Percentiles rank a stretch among this genome's conserved stretches.
Evolutionary conservation across 768 basidiomycete genomes (phyloP).

Genomic region (Boletus pseudo-olivaceus): DNA sequence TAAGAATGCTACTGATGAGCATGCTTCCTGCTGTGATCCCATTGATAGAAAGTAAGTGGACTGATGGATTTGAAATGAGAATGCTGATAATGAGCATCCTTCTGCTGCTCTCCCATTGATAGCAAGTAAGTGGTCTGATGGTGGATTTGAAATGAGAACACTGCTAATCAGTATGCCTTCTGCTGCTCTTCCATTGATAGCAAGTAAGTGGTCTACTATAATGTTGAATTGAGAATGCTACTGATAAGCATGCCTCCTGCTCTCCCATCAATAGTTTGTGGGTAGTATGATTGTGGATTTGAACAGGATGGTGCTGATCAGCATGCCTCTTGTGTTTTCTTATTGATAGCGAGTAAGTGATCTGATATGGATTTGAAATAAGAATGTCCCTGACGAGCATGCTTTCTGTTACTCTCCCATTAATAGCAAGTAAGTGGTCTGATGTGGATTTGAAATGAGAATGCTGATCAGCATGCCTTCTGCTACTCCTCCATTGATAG

Average conservation of each 20-base stretch:
- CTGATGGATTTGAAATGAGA: no score
- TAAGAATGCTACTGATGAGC: background rate
- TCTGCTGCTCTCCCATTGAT: background rate
- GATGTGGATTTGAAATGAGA: no score
- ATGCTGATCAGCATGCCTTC: no score
- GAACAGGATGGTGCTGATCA: background rate
- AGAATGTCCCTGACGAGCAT: background rate
- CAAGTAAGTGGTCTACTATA: background rate
- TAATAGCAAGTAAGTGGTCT: background rate
- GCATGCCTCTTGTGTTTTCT: background rate
- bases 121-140: background rate
- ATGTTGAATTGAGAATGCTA: background rate
- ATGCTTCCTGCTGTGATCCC: no score
- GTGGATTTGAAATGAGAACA: background rate
- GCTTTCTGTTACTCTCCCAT: background rate
- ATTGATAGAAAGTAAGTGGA: no score
- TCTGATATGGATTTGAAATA: background rate
- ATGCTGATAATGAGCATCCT: no score
- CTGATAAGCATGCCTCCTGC: background rate
- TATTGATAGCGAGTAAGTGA: background rate
- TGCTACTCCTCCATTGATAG: background rate
- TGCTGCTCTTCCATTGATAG: background rate
- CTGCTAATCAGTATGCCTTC: background rate
- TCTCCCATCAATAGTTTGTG: background rate
- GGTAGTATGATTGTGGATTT: background rate